These are phyloP conservation scores for Plantago ovata DNA, from an alignment of 257 asterid genomes.

Conservation along the genomic window DNA sequence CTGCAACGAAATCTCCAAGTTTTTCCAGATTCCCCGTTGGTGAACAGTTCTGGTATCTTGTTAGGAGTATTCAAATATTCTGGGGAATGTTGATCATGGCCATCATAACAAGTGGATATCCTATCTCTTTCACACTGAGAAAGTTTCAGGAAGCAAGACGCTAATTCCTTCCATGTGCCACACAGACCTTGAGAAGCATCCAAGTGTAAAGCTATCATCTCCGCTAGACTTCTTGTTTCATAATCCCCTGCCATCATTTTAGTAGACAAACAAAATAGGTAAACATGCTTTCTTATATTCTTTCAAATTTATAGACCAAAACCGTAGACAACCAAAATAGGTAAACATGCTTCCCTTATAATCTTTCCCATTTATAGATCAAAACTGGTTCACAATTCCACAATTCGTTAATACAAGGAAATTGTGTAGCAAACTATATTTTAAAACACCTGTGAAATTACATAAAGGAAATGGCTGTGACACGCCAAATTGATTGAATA, in stretches of 20 bases:
- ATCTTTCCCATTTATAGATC: too few relatives aligned
- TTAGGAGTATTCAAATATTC: conserved; percentile 24
- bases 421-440: too few relatives aligned
- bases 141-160: conserved; percentile 59
- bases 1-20: conserved; percentile 72
- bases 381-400: too few relatives aligned
- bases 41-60: conserved; percentile 54
- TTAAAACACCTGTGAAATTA: too few relatives aligned
- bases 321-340: too few relatives aligned
- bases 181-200: conserved; percentile 59
- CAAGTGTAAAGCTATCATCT: conserved; percentile 78
- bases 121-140: conserved; percentile 62
- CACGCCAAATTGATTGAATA: too few relatives aligned
- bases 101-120: conserved; percentile 42
- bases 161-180: conserved; percentile 67
- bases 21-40: conserved; percentile 36
- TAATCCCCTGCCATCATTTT: conserved; percentile 50
- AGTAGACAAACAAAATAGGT: not conserved
- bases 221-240: conserved; percentile 52
- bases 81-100: conserved; percentile 22
- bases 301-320: too few relatives aligned
- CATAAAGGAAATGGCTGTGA: too few relatives aligned
- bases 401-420: too few relatives aligned
- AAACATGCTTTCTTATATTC: too few relatives aligned
- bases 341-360: too few relatives aligned